Conservation (phyloP, 257 asterid species). For the Osmanthus fragrans region DNA sequence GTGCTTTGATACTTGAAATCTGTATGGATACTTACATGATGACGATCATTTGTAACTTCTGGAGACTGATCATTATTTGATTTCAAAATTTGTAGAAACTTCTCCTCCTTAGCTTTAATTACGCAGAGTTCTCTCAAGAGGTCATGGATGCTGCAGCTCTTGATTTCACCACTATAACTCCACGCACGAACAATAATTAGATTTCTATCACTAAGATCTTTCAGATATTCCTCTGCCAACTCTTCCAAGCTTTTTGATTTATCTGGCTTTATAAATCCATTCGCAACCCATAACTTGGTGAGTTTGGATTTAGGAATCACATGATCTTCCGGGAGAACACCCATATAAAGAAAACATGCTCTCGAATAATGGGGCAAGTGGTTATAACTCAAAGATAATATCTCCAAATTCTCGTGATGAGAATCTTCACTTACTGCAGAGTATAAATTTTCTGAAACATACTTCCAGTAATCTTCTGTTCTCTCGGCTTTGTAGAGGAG, state of each 20-base stretch:
- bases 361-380: slow-evolving; percentile 11
- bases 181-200: neutral
- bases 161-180: neutral
- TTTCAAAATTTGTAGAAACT: slow-evolving; percentile 1
- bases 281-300: slow-evolving; percentile 18
- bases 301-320: neutral
- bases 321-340: slow-evolving; percentile 12
- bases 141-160: slow-evolving; percentile 5
- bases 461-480: slow-evolving; percentile 23
- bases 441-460: slow-evolving; percentile 17
- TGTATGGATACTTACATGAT: slow-evolving; percentile 18
- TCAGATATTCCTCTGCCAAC: slow-evolving; percentile 9
- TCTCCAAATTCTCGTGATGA: neutral
- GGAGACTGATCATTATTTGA: neutral
- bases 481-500: slow-evolving; percentile 12
- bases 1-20: neutral
- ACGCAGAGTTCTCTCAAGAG: slow-evolving; percentile 18
- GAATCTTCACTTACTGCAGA: neutral
- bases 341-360: slow-evolving; percentile 21
- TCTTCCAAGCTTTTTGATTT: slow-evolving; percentile 2
- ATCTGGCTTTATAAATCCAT: slow-evolving; percentile 11
- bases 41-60: neutral
- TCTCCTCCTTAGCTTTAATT: slow-evolving; percentile 28
- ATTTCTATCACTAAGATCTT: slow-evolving; percentile 17
- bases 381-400: slow-evolving; percentile 6